phyloP scores from a whole-genome alignment of 1,284 basidiomycete genomes.

The Coniferiporia weirii region DNA sequence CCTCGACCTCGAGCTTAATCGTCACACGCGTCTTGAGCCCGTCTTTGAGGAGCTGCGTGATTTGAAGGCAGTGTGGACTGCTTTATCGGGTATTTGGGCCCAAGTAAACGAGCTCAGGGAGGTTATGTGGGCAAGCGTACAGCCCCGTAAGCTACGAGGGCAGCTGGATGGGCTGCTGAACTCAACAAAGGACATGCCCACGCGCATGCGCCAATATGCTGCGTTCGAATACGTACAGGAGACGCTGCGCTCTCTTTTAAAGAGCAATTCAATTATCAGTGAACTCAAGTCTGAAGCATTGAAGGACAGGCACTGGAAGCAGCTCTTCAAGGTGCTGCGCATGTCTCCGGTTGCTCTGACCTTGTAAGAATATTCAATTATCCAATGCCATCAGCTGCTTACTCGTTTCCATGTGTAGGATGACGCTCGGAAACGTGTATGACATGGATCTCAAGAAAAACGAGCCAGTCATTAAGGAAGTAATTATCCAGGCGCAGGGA shows the following conservation, averaged over 20 bases:
- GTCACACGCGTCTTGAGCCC: constrained; percentile 88
- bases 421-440: constrained; percentile 97
- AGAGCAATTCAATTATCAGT: constrained; percentile 83
- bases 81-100: constrained; percentile 94
- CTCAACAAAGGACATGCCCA: constrained; percentile 98
- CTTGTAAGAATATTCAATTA: constrained; percentile 43
- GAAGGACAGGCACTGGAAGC: constrained; percentile 98
- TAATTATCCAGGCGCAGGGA: constrained; percentile 96
- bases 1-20: constrained; percentile 85
- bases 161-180: constrained; percentile 85
- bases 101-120: constrained; percentile 90
- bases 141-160: constrained; percentile 92
- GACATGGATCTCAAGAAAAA: constrained; percentile 95
- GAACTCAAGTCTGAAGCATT: constrained; percentile 97
- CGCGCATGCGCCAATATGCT: constrained; percentile 97
- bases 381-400: background rate
- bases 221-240: constrained; percentile 99
- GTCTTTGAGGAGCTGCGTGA: constrained; percentile 94
- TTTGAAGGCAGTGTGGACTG: constrained; percentile 98
- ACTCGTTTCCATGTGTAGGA: constrained; percentile 40
- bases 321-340: constrained; percentile 89
- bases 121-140: constrained; percentile 86
- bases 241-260: constrained; percentile 77
- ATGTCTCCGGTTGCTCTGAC: constrained; percentile 61
- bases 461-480: constrained; percentile 86